Conservation (phyloP, 1,284 basidiomycete genomes). For the Pseudozyma tsukubaensis region DNA sequence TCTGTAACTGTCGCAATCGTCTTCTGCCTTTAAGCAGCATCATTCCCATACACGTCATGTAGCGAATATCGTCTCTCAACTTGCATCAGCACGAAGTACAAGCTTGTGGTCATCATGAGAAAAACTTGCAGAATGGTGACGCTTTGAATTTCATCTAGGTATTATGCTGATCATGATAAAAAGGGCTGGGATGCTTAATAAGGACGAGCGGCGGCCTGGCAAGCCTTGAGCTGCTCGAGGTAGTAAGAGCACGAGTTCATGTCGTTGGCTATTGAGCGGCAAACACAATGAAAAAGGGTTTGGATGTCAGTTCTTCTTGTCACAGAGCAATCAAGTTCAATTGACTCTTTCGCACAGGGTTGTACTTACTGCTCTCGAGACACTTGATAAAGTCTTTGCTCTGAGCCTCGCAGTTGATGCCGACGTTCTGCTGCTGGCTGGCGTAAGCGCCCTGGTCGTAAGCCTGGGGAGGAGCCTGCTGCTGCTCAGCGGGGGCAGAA, state of each 20-base stretch:
- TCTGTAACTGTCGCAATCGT: neutral
- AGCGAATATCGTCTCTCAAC: neutral
- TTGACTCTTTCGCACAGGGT: neutral
- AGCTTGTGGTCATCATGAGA: neutral
- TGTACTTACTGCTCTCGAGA: slow-evolving; percentile 58
- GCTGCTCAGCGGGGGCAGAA: slow-evolving; percentile 61
- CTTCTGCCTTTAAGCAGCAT: slow-evolving; percentile 3
- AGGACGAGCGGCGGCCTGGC: slow-evolving; percentile 65
- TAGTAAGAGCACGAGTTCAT: slow-evolving; percentile 74
- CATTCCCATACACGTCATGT: neutral
- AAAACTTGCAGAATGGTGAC: slow-evolving; percentile 26
- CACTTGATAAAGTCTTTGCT: slow-evolving; percentile 71
- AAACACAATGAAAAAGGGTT: neutral
- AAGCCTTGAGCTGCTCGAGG: slow-evolving; percentile 71
- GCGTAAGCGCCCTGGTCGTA: slow-evolving; percentile 39
- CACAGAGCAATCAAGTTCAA: neutral
- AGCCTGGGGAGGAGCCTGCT: slow-evolving; percentile 42
- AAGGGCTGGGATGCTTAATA: slow-evolving; percentile 47
- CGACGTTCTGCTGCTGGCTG: slow-evolving; percentile 52
- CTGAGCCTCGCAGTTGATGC: slow-evolving; percentile 72
- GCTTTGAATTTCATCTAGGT: slow-evolving; percentile 17
- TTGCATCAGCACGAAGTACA: neutral
- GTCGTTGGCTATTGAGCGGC: slow-evolving; percentile 70
- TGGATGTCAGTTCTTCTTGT: slow-evolving; percentile 4
- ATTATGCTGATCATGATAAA: slow-evolving; percentile 6